Percentiles rank a stretch among this genome's conserved stretches.
These are phyloP conservation scores for Pleurotus salmoneostramineus DNA, from an alignment of 768 basidiomycete species.

Conservation along the genomic window DNA sequence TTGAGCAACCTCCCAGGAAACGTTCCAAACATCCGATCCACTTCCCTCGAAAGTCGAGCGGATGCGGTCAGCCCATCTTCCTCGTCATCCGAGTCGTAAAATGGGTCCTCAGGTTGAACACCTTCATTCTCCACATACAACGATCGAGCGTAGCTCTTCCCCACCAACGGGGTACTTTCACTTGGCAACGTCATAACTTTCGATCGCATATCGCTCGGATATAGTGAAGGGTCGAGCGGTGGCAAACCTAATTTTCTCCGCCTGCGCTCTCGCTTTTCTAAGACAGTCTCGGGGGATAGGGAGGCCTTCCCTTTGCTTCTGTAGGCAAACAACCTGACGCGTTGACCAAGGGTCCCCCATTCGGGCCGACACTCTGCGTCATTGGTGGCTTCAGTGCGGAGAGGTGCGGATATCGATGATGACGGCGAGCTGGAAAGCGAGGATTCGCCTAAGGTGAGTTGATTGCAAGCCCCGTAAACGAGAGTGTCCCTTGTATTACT, in stretches of 20 bases:
- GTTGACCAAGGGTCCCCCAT: slow-evolving; percentile 61
- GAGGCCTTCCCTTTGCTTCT: slow-evolving; percentile 13
- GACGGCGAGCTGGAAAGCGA: slow-evolving; percentile 63
- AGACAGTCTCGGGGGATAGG: slow-evolving; percentile 9
- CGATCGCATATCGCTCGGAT: background rate
- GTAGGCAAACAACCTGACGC: slow-evolving; percentile 38
- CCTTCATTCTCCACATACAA: slow-evolving; percentile 13
- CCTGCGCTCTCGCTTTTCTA: slow-evolving; percentile 15
- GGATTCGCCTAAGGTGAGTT: slow-evolving; percentile 28
- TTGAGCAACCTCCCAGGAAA: slow-evolving; percentile 74
- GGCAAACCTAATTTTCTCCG: slow-evolving; percentile 4
- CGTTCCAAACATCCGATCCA: slow-evolving; percentile 55
- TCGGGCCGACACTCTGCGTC: slow-evolving; percentile 36
- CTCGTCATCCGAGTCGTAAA: slow-evolving; percentile 18
- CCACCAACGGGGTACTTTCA: slow-evolving; percentile 37
- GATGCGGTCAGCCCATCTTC: slow-evolving; percentile 26
- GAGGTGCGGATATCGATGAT: slow-evolving; percentile 79
- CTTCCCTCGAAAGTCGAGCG: slow-evolving; percentile 35
- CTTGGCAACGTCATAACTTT: slow-evolving; percentile 11
- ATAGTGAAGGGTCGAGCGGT: slow-evolving; percentile 7
- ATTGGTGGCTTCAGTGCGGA: slow-evolving; percentile 54
- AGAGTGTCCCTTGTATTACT: slow-evolving; percentile 11
- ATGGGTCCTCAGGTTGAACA: background rate
- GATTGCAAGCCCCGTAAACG: slow-evolving; percentile 18
- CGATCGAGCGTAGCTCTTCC: slow-evolving; percentile 14